phyloP scores from a whole-genome alignment of 2,329 filamentous ascomycete species.

The Ilyonectria sp. region DNA sequence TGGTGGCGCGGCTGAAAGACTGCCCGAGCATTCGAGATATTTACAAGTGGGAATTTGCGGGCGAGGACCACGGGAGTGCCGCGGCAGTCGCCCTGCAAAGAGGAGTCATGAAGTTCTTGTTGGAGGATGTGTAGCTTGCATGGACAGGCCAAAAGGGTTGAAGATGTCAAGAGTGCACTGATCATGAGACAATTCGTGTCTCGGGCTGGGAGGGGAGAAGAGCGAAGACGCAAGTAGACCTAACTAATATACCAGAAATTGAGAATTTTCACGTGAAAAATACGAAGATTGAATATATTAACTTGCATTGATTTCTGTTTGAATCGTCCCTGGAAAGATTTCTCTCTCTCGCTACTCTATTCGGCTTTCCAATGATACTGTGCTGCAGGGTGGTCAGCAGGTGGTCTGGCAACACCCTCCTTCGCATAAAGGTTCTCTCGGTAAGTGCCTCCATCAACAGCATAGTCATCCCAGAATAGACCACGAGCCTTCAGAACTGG shows the following conservation, averaged over 20 bases:
- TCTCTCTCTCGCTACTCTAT: slow-evolving; percentile 8
- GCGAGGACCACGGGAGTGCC: slow-evolving; percentile 47
- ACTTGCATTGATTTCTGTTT: not conserved
- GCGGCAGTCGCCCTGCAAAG: slow-evolving; percentile 40
- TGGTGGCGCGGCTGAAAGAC: slow-evolving; percentile 39
- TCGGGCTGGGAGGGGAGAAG: not conserved
- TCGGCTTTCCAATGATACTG: slow-evolving; percentile 59
- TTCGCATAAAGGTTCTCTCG: slow-evolving; percentile 59
- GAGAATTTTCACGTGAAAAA: not conserved
- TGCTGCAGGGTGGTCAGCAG: slow-evolving; percentile 57
- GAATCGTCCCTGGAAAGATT: no score
- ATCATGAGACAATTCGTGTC: not conserved
- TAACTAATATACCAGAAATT: no score
- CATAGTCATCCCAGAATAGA: slow-evolving; percentile 68
- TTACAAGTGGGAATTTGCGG: slow-evolving; percentile 46
- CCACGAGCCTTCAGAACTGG: slow-evolving; percentile 74
- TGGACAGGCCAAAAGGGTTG: not conserved
- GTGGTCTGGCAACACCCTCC: slow-evolving; percentile 53
- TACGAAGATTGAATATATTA: not conserved
- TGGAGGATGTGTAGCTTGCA: slow-evolving; percentile 3
- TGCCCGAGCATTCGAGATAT: slow-evolving; percentile 39
- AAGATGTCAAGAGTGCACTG: not conserved
- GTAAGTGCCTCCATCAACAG: slow-evolving; percentile 59
- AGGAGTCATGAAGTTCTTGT: slow-evolving; percentile 40
- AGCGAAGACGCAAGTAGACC: no score